A percentile compares a stretch with the other conserved stretches of the same genome.
Conservation (phyloP, 768 basidiomycete species). For the Mycena vitilis region DNA sequence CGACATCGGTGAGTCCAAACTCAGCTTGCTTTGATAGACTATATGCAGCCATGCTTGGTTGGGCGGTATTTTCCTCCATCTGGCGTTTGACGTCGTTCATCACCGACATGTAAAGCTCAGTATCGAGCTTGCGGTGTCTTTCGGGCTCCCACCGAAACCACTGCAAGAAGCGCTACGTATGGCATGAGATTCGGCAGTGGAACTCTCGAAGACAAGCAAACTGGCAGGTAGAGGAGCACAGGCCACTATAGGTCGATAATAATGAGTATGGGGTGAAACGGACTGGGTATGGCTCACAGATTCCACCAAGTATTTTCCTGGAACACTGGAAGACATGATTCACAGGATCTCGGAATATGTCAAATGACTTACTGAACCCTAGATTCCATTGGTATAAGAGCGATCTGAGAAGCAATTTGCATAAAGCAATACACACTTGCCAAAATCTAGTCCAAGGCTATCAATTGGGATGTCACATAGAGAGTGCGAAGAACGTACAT, state of each 20-base stretch:
- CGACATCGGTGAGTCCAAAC: conserved; percentile 55
- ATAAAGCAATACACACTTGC: not conserved
- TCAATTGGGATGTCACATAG: not conserved
- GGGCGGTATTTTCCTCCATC: conserved; percentile 38
- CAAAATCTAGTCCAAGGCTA: not conserved
- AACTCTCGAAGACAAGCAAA: not conserved
- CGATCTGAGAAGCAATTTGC: not conserved
- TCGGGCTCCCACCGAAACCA: conserved; percentile 47
- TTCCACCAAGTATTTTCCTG: conserved; percentile 17
- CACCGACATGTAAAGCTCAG: conserved; percentile 39
- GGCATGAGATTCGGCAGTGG: too few relatives aligned
- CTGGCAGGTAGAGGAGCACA: conserved; percentile 9
- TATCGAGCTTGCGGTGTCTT: conserved; percentile 39
- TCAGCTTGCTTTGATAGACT: conserved; percentile 54
- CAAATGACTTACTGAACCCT: conserved; percentile 9
- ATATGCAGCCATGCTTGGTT: conserved; percentile 50
- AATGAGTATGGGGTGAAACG: not conserved
- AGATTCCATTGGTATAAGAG: not conserved
- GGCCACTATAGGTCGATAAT: conserved; percentile 6
- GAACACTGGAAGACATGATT: not conserved
- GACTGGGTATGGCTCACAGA: not conserved
- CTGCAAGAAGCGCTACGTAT: conserved; percentile 41
- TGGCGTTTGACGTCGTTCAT: conserved; percentile 42
- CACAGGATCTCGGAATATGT: not conserved
- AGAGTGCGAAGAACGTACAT: conserved; percentile 1